phyloP scores from a whole-genome alignment of 2,329 filamentous ascomycete genomes.

The Purpureocillium takamizusanense region DNA sequence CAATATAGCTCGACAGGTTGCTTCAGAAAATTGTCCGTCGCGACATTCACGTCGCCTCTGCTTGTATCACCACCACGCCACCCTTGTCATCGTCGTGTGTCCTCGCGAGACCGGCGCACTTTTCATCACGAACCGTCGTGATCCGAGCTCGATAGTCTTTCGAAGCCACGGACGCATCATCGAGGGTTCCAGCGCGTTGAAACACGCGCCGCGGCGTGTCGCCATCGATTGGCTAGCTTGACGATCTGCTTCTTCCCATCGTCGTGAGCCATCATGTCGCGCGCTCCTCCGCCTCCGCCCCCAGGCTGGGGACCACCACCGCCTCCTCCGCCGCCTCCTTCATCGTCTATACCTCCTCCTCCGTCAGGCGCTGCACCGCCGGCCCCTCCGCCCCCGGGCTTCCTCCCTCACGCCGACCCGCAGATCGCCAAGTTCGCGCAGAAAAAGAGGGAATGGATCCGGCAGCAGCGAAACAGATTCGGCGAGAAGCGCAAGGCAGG shows the following conservation, averaged over 20 bases:
- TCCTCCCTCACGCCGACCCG: constrained; percentile 70
- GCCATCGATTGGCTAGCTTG: constrained; percentile 17
- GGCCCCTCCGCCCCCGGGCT: constrained; percentile 76
- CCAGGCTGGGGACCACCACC: constrained; percentile 46
- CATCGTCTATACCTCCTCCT: constrained; percentile 47
- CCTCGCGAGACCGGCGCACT: constrained; percentile 17
- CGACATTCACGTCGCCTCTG: constrained; percentile 12
- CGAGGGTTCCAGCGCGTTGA: constrained; percentile 18
- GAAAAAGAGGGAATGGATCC: constrained; percentile 99
- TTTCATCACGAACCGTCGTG: constrained; percentile 10
- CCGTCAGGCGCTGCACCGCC: constrained; percentile 43
- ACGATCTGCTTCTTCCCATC: constrained; percentile 3
- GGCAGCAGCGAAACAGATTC: constrained; percentile 82
- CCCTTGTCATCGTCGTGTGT: constrained; percentile 19
- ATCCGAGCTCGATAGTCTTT: background rate
- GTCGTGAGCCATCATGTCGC: constrained; percentile 36
- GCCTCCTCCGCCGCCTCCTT: constrained; percentile 48
- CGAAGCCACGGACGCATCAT: background rate
- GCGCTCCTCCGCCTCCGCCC: constrained; percentile 45
- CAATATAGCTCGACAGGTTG: background rate
- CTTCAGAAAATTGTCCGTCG: constrained; percentile 23
- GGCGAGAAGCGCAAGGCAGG: constrained; percentile 95
- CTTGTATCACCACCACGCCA: constrained; percentile 14
- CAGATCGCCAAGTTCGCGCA: constrained; percentile 91
- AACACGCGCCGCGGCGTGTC: constrained; percentile 26